These are phyloP conservation scores for Xanthoconium purpureum DNA, from an alignment of 768 basidiomycete species.

Conservation along the genomic window DNA sequence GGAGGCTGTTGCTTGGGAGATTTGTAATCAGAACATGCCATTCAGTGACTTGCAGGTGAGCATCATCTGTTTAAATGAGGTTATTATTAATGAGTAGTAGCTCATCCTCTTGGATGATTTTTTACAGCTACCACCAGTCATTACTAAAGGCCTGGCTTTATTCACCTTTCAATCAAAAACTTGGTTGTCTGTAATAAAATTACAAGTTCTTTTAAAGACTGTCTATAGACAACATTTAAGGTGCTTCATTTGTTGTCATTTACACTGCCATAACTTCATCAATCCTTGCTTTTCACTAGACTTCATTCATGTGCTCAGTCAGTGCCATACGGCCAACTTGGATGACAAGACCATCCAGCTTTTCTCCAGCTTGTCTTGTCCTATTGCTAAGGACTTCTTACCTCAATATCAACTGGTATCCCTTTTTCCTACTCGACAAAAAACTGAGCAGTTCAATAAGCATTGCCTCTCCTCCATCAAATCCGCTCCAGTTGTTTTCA, in stretches of 20 bases:
- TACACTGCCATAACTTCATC: too few relatives aligned
- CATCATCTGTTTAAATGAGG: neutral
- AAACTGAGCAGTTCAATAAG: neutral
- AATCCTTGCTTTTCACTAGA: neutral
- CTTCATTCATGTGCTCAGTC: neutral
- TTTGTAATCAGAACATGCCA: neutral
- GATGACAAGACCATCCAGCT: neutral
- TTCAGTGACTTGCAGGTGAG: neutral
- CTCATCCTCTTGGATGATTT: neutral
- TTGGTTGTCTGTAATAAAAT: neutral
- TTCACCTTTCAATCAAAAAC: neutral
- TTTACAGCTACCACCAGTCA: neutral
- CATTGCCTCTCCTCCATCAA: neutral
- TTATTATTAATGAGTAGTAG: neutral
- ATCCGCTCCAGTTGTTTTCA: neutral
- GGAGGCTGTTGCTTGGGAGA: neutral
- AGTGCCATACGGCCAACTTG: neutral
- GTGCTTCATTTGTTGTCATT: neutral
- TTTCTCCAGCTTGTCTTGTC: neutral
- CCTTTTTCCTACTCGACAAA: neutral
- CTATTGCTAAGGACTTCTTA: neutral
- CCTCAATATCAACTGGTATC: neutral
- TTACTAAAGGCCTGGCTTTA: neutral
- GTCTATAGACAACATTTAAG: neutral
- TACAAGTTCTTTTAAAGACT: neutral